These are phyloP conservation scores for Usnea hakonensis DNA, from an alignment of 495 filamentous ascomycete genomes.

Conservation along the genomic window DNA sequence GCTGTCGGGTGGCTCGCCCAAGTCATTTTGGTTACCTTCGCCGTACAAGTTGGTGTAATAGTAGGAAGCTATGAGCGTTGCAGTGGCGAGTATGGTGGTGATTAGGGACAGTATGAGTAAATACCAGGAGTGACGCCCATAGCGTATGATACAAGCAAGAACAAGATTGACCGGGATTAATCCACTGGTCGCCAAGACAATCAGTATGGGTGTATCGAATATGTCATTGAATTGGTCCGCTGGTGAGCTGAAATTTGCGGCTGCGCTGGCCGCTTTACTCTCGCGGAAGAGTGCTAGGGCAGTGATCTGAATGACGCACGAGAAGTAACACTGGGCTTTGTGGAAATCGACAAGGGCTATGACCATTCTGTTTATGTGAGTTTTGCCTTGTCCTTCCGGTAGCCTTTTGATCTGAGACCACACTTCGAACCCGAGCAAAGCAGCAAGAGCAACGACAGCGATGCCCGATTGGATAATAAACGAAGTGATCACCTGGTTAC, in stretches of 20 bases:
- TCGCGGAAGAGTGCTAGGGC: conserved; percentile 13
- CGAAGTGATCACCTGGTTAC: conserved; percentile 12
- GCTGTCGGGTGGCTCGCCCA: no score
- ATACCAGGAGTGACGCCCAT: conserved; percentile 10
- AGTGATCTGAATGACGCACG: conserved; percentile 15
- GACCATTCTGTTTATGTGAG: conserved; percentile 1
- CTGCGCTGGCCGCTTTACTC: not conserved
- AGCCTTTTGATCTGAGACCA: not conserved
- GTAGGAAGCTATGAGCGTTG: conserved; percentile 1
- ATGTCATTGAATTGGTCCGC: not conserved
- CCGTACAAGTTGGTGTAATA: not conserved
- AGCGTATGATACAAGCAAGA: conserved; percentile 2
- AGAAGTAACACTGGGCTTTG: conserved; percentile 23
- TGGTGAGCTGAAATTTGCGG: no score
- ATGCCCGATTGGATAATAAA: conserved; percentile 14
- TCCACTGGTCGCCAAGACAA: not conserved
- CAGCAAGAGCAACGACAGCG: conserved; percentile 1
- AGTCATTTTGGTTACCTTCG: not conserved
- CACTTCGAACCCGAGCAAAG: not conserved
- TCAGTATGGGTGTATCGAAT: conserved; percentile 1
- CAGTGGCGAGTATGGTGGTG: not conserved
- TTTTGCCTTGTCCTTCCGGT: not conserved
- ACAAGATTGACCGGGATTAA: conserved; percentile 2
- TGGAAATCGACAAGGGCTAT: conserved; percentile 31
- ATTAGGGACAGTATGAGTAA: conserved; percentile 1